Base-by-base conservation (phyloP, 441 rosid genomes). In the Raphanus hybrid region DNA sequence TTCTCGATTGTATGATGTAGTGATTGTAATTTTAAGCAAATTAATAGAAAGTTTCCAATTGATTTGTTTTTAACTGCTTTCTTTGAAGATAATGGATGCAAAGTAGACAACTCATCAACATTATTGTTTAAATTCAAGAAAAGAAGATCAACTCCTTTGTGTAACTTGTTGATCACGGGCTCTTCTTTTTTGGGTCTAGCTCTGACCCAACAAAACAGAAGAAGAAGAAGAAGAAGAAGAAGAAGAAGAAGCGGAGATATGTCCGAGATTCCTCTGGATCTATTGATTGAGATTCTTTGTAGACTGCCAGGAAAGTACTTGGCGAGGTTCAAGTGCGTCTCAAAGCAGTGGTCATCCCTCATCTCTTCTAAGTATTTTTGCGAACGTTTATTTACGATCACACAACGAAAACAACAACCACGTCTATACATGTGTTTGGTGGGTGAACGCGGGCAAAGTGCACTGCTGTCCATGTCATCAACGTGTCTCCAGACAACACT, bases 101-200 rank as follows among this genome's bases (percentile, higher is more conserved):
- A 76, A 80, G 93, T 92, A 60, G 85, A 81, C 68, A 89, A 85
- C 76, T 88, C 92, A 10, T 76, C 90, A 67, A 94, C 97, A 16
- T 55, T 91, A 16, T 55, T 91, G 45, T 88, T 90, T 32, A 32
- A 29, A 29, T 29, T 5, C 8, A 59, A 26, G 64, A 35, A 45
- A 11, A 8, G 35, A 59, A 64, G 27, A 35, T 14, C 45, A 63
- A 34, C 9, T 14, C 6, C 3, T 6, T 14, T 41, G 16, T 3
- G 20, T 32, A 62, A 10, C 48, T 41, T 41, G 48, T 9, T 41
- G 48, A 41, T 41, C 48, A 41, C 1, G 48, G 48, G 48, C 48
- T 41, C n/a, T 41, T 41, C n/a, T 41, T 41, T 41, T 41, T 41
- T 41, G 48, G 48, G 48, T 41, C 48, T 41, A 41, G n/a, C 48